Evolutionary conservation across 2,329 filamentous ascomycete species (phyloP).

Genomic region (Colletotrichum destructivum): DNA sequence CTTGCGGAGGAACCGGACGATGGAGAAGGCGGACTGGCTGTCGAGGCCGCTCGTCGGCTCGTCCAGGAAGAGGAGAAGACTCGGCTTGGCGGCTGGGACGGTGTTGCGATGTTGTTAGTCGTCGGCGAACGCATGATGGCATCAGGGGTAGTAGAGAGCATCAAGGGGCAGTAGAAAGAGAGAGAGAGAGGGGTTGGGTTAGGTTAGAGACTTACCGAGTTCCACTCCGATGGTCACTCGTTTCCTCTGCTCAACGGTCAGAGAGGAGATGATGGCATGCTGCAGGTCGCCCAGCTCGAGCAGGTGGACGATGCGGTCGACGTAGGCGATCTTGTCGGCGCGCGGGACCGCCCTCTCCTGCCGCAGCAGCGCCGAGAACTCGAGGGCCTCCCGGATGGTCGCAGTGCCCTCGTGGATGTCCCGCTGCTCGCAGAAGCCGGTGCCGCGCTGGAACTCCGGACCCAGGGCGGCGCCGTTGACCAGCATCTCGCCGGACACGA

Average conservation of each 20-base stretch:
- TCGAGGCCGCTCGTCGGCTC: conserved; percentile 72
- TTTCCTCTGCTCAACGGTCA: conserved; percentile 70
- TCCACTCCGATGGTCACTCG: conserved; percentile 80
- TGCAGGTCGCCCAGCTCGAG: conserved; percentile 76
- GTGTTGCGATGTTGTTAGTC: background rate
- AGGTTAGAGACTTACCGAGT: conserved; percentile 55
- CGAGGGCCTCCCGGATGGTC: conserved; percentile 77
- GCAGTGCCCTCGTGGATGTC: conserved; percentile 77
- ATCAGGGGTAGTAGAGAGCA: too few species aligned
- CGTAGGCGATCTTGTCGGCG: conserved; percentile 76
- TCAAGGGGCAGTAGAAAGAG: too few species aligned
- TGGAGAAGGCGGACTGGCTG: conserved; percentile 53
- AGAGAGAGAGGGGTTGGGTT: too few species aligned
- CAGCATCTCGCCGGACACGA: conserved; percentile 73
- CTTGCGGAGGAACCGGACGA: conserved; percentile 60
- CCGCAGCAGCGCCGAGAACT: conserved; percentile 77
- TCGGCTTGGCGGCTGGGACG: conserved; percentile 68
- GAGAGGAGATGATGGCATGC: conserved; percentile 72
- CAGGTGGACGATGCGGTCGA: conserved; percentile 76
- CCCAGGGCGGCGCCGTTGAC: conserved; percentile 75
- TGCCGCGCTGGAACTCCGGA: conserved; percentile 75
- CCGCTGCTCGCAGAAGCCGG: conserved; percentile 79
- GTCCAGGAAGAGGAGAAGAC: conserved; percentile 77
- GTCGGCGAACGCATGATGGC: too few species aligned
- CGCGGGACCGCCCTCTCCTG: conserved; percentile 69